These are phyloP conservation scores for Phialophora tarda DNA, from an alignment of 2,329 filamentous ascomycete species.

Conservation along the genomic window DNA sequence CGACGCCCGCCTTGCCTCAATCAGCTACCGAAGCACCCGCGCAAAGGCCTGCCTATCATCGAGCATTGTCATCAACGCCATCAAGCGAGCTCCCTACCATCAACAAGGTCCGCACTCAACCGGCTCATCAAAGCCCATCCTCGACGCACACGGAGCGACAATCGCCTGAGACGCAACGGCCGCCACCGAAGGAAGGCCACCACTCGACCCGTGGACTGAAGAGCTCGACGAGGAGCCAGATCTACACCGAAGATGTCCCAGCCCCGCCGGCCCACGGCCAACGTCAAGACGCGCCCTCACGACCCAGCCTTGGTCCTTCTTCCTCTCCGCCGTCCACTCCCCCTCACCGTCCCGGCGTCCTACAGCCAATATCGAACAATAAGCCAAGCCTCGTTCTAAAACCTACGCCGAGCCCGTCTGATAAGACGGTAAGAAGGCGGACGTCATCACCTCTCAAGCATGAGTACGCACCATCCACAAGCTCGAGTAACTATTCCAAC, in stretches of 20 bases:
- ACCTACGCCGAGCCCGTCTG: conserved; percentile 52
- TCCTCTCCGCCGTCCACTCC: conserved; percentile 55
- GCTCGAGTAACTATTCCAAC: conserved; percentile 65
- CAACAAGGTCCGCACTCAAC: conserved; percentile 48
- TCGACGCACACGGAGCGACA: not conserved
- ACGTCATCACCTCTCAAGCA: conserved; percentile 95
- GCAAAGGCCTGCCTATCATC: conserved; percentile 43
- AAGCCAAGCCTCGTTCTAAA: conserved; percentile 21
- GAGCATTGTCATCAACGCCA: conserved; percentile 55
- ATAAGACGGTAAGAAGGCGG: conserved; percentile 62
- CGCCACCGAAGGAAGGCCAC: conserved; percentile 10
- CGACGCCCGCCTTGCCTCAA: not conserved
- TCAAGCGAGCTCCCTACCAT: conserved; percentile 53
- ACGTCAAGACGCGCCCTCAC: conserved; percentile 21
- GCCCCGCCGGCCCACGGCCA: conserved; percentile 19
- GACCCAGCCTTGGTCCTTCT: not conserved
- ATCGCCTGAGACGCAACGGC: conserved; percentile 2
- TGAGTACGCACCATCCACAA: conserved; percentile 88
- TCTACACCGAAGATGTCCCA: conserved; percentile 34
- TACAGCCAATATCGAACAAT: conserved; percentile 19
- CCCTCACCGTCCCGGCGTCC: conserved; percentile 47
- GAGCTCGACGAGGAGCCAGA: conserved; percentile 18
- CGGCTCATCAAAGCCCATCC: not conserved
- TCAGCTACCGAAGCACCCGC: not conserved
- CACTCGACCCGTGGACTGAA: conserved; percentile 18